Conservation (phyloP, 2,329 filamentous ascomycete genomes). For the Sarocladiaceae sp. region DNA sequence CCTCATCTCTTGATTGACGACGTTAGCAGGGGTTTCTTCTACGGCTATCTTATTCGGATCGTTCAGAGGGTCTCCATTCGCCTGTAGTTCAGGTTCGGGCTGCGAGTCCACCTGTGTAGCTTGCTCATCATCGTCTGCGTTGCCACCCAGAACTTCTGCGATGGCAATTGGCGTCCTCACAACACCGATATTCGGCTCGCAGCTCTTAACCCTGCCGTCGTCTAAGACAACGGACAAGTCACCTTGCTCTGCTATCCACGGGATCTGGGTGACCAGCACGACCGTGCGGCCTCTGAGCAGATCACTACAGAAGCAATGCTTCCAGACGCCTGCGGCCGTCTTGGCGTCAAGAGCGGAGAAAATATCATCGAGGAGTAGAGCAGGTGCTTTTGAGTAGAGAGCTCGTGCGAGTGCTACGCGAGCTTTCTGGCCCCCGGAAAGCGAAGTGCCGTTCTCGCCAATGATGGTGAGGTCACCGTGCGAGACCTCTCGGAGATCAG, state of each 20-base stretch:
- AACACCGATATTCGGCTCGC: slow-evolving; percentile 39
- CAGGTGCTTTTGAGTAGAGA: slow-evolving; percentile 48
- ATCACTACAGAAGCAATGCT: slow-evolving; percentile 50
- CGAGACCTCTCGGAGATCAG: slow-evolving; percentile 45
- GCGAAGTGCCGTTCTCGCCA: slow-evolving; percentile 47
- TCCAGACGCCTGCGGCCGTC: slow-evolving; percentile 49
- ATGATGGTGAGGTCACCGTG: slow-evolving; percentile 45
- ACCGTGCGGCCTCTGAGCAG: slow-evolving; percentile 47
- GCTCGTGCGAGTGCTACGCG: slow-evolving; percentile 50
- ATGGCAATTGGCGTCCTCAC: slow-evolving; percentile 38
- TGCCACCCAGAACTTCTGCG: slow-evolving; percentile 29
- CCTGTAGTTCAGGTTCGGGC: slow-evolving; percentile 22
- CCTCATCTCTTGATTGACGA: slow-evolving; percentile 42
- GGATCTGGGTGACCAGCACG: slow-evolving; percentile 51
- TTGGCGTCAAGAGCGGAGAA: slow-evolving; percentile 55
- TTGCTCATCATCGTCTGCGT: slow-evolving; percentile 20
- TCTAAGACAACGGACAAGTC: slow-evolving; percentile 41
- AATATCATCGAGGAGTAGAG: slow-evolving; percentile 52
- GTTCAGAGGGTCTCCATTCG: slow-evolving; percentile 22
- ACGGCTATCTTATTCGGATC: slow-evolving; percentile 26
- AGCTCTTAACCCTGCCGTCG: slow-evolving; percentile 33
- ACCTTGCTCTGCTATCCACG: slow-evolving; percentile 45
- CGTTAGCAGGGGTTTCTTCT: slow-evolving; percentile 31
- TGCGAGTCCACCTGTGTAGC: slow-evolving; percentile 19
- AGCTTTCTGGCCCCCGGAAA: slow-evolving; percentile 52